Conservation (phyloP, 331 rosid species). For the Phaseolus coccineus region DNA sequence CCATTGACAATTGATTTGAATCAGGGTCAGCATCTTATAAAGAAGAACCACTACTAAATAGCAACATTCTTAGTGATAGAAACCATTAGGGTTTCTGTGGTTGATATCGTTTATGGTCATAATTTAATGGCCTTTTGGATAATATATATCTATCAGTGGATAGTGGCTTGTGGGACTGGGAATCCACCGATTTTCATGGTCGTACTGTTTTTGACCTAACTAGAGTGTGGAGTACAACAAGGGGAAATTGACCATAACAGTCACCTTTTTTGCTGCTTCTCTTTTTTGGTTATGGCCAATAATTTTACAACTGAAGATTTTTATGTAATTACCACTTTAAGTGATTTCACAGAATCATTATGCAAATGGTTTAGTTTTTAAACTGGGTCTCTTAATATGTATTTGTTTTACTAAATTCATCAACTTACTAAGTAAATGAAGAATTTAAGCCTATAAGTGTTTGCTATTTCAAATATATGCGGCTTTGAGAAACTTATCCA, state of each 20-base stretch:
- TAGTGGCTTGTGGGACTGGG: slow-evolving; percentile 45
- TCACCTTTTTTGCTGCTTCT: not conserved
- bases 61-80: slow-evolving; percentile 19
- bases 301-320: not conserved
- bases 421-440: not conserved
- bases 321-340: not conserved
- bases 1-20: not conserved
- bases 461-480: slow-evolving; percentile 6
- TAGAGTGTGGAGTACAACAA: not conserved
- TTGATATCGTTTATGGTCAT: slow-evolving; percentile 2
- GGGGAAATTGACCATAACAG: slow-evolving; percentile 1
- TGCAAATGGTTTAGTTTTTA: not conserved
- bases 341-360: not conserved
- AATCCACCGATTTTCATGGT: slow-evolving; percentile 31
- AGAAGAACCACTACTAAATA: slow-evolving; percentile 26
- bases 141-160: not conserved
- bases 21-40: slow-evolving; percentile 37
- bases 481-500: not conserved
- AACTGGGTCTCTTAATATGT: not conserved
- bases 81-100: slow-evolving; percentile 26
- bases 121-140: not conserved
- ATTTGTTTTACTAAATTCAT: not conserved
- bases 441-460: not conserved
- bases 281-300: too few relatives aligned
- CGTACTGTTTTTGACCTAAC: not conserved